Percentiles rank a stretch among this genome's conserved stretches.
phyloP scores from a whole-genome alignment of 2,329 filamentous ascomycete species.

The Geosmithia putterillii region DNA sequence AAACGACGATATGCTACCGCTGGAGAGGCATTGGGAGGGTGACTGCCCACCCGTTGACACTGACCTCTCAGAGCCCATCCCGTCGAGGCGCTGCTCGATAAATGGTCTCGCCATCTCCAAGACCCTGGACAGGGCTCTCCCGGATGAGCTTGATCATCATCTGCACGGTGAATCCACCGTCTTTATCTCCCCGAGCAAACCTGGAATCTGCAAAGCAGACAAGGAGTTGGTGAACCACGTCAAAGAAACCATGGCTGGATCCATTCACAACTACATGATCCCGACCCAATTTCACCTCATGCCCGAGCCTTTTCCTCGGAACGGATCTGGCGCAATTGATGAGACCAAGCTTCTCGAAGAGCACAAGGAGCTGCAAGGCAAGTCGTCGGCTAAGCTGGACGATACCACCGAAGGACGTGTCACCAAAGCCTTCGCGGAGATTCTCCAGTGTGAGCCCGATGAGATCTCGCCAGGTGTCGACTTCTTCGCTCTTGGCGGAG shows the following conservation, averaged over 20 bases:
- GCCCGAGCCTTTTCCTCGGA: conserved; percentile 18
- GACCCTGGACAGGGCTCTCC: conserved; percentile 9
- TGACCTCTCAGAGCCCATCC: conserved; percentile 26
- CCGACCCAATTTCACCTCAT: conserved; percentile 22
- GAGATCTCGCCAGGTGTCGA: conserved; percentile 28
- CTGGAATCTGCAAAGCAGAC: conserved; percentile 1
- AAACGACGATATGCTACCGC: conserved; percentile 28
- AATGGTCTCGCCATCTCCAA: conserved; percentile 14
- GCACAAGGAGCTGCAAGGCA: conserved; percentile 12
- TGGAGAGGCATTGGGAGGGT: conserved; percentile 35
- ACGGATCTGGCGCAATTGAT: conserved; percentile 18
- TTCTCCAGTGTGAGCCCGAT: conserved; percentile 24
- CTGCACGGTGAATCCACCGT: conserved; percentile 2
- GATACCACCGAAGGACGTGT: conserved; percentile 23
- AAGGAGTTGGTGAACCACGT: conserved; percentile 5
- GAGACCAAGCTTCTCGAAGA: conserved; percentile 19
- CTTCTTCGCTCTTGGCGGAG: conserved; percentile 40
- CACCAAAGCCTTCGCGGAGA: conserved; percentile 28
- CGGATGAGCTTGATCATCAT: conserved; percentile 8
- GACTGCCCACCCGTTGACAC: conserved; percentile 34
- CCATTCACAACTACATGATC: conserved; percentile 21
- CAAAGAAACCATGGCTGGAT: conserved; percentile 5
- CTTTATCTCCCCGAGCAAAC: conserved; percentile 9
- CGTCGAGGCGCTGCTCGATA: conserved; percentile 17
- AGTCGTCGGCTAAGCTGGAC: conserved; percentile 9